These are phyloP conservation scores for Citrus glauca DNA, from an alignment of 345 rosid genomes.

Conservation along the genomic window DNA sequence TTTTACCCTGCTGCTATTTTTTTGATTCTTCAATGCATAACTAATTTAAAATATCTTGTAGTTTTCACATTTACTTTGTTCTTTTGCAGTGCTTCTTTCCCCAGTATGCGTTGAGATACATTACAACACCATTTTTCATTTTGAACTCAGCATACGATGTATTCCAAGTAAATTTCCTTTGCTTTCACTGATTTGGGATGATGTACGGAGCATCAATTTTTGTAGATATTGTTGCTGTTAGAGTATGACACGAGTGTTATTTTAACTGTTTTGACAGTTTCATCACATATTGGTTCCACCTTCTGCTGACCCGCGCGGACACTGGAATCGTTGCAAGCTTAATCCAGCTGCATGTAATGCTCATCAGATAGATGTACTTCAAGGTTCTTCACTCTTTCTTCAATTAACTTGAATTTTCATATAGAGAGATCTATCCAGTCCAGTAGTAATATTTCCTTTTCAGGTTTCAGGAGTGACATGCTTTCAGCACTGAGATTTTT, in stretches of 20 bases:
- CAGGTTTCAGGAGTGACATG: conserved; percentile 85
- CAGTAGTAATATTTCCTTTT: not conserved
- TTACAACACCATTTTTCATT: conserved; percentile 70
- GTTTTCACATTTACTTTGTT: conserved; percentile 2
- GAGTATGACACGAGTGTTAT: not conserved
- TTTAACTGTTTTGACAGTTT: conserved; percentile 41
- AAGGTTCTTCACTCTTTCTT: conserved; percentile 39
- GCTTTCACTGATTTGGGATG: not conserved
- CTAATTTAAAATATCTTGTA: not conserved
- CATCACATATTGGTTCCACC: conserved; percentile 83
- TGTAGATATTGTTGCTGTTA: not conserved
- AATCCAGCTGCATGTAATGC: conserved; percentile 50
- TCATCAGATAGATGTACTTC: conserved; percentile 51
- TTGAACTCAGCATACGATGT: conserved; percentile 92
- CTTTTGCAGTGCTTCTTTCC: conserved; percentile 86
- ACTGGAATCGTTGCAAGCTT: conserved; percentile 74
- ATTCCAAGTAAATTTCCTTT: conserved; percentile 52
- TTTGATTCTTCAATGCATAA: not conserved
- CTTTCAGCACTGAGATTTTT: conserved; percentile 46
- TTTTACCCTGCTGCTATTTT: not conserved
- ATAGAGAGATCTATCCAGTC: not conserved
- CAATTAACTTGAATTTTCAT: not conserved
- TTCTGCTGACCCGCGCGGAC: conserved; percentile 60
- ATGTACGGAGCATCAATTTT: not conserved
- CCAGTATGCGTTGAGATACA: conserved; percentile 62